Percentiles rank a stretch among this genome's conserved stretches.
phyloP scores from a whole-genome alignment of 441 rosid species.

The Erysimum pusillum region DNA sequence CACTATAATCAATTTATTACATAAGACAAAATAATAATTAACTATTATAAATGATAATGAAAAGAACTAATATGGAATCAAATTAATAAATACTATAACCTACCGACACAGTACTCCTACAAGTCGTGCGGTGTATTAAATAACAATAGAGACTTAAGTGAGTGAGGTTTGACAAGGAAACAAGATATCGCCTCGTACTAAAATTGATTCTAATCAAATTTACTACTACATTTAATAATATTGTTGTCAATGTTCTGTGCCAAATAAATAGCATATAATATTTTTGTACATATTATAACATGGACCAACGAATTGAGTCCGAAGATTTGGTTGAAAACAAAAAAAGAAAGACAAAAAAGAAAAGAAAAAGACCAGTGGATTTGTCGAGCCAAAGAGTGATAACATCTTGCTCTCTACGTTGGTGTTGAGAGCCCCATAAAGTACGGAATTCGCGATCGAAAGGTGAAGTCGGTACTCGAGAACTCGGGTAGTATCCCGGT shows the following conservation, averaged over 20 bases:
- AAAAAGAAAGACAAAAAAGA: background rate
- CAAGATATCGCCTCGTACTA: background rate
- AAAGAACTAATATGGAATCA: background rate
- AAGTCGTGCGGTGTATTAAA: constrained; percentile 32
- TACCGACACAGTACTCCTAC: constrained; percentile 34
- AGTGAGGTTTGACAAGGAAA: constrained; percentile 15
- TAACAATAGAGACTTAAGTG: constrained; percentile 20
- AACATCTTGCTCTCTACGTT: constrained; percentile 54
- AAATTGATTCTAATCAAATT: constrained; percentile 6
- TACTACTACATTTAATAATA: constrained; percentile 9
- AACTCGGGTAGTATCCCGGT: constrained; percentile 72
- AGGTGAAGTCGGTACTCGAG: constrained; percentile 48
- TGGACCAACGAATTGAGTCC: constrained; percentile 17
- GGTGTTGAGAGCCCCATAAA: constrained; percentile 78
- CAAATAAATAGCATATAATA: background rate
- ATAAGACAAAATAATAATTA: constrained; percentile 4
- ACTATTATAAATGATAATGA: background rate
- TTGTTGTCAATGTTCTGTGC: background rate
- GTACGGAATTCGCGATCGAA: constrained; percentile 59
- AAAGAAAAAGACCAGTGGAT: constrained; percentile 52
- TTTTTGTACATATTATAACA: background rate
- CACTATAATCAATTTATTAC: background rate
- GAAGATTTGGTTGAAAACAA: background rate
- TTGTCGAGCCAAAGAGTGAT: constrained; percentile 70
- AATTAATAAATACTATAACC: constrained; percentile 23